Evolutionary conservation across 169 alveolate species (phyloP), one percentile per base, ranked within the genome.

Genomic region (Plasmodium relictum): DNA sequence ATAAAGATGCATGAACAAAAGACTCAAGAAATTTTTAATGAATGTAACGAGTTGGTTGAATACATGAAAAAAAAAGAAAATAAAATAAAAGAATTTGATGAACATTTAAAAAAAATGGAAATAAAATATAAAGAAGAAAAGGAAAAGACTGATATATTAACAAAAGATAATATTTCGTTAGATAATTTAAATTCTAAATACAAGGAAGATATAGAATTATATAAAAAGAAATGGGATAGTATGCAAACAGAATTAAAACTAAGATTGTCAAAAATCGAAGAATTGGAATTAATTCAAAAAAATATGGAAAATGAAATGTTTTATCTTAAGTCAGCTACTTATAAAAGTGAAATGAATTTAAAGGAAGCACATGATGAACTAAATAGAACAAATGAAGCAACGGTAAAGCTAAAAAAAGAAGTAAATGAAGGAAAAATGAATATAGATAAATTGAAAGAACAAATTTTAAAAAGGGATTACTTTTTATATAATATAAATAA

Each of bases 301-400:
- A 86, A 86, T 73, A n/a, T 71, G 9, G 87, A 86, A 71, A 86
- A 86, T 71, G 92, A 86, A 70, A 86, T 71, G 68, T 71, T 59
- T 63, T 86, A 86, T 54, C 52, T 86, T 59, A 86, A 86, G 62
- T 69, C 92, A 62, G 92, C 86, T 54, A 71, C 92, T 22, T 71
- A 86, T 66, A 86, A 66, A 54, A 58, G 58, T 86, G 92, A 86
- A 58, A 61, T 71, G 9, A 86, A 45, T 71, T 65, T 86, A 54
- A 86, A 86, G 54, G 92, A 86, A 54, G 86, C 92, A 6, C 92
- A 86, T 71, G 88, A 86, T 63, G 92, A 86, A 18, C 70, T 86
- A 56, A 86, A 86, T 31, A 41, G 44, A 70, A 86, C 50, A 8
- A 86, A 62, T 45, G 92, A 86, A 9, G 26, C 22, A 14, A 70